A percentile compares a stretch with the other conserved stretches of the same genome.
These are phyloP conservation scores for Fusarium newnesense DNA, from an alignment of 2,329 filamentous ascomycete genomes.

Conservation along the genomic window DNA sequence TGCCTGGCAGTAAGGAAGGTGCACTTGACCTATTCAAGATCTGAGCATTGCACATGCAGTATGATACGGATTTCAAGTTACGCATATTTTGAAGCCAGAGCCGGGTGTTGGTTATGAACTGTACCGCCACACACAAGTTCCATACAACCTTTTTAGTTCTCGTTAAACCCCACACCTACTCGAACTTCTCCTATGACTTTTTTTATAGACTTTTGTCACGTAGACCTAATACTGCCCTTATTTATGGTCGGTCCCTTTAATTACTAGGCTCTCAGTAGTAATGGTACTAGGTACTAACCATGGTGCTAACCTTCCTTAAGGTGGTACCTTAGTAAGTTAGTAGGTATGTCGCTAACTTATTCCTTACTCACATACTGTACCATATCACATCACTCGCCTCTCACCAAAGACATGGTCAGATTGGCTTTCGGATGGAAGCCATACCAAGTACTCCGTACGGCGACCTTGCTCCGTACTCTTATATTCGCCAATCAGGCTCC, in stretches of 20 bases:
- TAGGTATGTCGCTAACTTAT: not conserved
- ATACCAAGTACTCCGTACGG: not conserved
- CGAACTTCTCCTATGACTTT: not conserved
- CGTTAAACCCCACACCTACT: not conserved
- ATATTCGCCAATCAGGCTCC: not conserved
- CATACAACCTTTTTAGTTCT: not conserved
- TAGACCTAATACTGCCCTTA: not conserved
- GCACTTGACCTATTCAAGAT: conserved; percentile 3
- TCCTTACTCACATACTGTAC: not conserved
- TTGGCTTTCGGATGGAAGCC: not conserved
- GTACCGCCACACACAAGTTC: not conserved
- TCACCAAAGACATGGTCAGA: not conserved
- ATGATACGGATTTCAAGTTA: not conserved
- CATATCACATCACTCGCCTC: not conserved
- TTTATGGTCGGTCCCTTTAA: not conserved
- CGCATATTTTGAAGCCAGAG: not conserved
- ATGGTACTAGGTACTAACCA: not conserved
- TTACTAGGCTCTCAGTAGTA: not conserved
- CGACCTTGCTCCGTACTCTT: not conserved
- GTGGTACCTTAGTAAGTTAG: not conserved
- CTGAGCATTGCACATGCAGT: not conserved
- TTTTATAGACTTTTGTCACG: not conserved
- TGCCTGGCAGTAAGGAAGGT: conserved; percentile 9
- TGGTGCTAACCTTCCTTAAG: not conserved
- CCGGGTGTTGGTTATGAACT: not conserved